Base-by-base conservation (phyloP, 1,284 basidiomycete genomes). In the Pyrrhoderma noxium region DNA sequence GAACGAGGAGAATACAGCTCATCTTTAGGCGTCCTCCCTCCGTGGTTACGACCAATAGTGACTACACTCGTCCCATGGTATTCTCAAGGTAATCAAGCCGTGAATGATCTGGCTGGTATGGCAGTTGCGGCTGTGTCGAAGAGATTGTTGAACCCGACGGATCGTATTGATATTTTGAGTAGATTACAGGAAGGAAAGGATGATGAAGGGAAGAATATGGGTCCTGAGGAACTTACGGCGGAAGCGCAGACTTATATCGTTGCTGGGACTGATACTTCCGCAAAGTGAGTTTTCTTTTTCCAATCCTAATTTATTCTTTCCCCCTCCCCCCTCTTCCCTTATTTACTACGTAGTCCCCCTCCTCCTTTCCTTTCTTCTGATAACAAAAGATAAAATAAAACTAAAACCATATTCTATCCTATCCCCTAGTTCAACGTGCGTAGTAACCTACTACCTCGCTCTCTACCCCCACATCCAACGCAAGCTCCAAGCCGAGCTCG, bases 1-100 rank as follows among this genome's bases (percentile, higher is more conserved):
- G 85, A 86, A 54, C 85, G 93, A 18, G 93, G 93, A 51, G 91
- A 93, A 64, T 93, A 77, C 66, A 86, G 85, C 2, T 88, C 89
- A 42, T 83, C 72, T 87, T 59, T 56, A 79, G 54, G 23, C 48
- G 45, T 27, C 8, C 61, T 93, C 16, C 88, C 91, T 0, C 72
- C 77, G 0, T 81, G 74, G 70, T 78, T 82, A 71, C 77, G 89
- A 34, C 88, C 88, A 0, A 68, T 75, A 57, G 14, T 40, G 7
- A 79, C 77, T 40, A 76, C 77, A 57, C 71, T 75, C 45, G 62
- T 67, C 49, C 89, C 89, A 2, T 92, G 89, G 88, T 93, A 84
- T 69, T 70, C 74, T 31, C 74, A 76, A 51, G 87, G 92, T 19
- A 70, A 76, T 41, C 25, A 44, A 37, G 49, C 49, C n/a, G 50